Conservation (phyloP, 768 basidiomycete species). For the Boletus barrowsii region DNA sequence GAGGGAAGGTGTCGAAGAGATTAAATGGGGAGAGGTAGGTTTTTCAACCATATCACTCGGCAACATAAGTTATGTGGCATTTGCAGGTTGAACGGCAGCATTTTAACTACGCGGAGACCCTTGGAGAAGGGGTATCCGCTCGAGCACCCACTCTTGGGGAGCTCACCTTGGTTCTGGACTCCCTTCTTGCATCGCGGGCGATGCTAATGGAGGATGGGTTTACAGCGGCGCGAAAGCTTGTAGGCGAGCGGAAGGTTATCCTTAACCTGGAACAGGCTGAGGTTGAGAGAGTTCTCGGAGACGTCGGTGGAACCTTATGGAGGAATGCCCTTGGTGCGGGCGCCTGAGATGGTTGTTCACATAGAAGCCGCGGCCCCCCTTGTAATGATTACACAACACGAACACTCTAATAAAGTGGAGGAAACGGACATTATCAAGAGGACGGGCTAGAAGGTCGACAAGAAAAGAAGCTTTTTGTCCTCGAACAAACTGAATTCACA, state of each 20-base stretch:
- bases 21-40: conserved; percentile 78
- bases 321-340: conserved; percentile 42
- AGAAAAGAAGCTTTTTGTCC: too few species aligned
- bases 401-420: too few species aligned
- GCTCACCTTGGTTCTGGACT: conserved; percentile 67
- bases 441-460: too few species aligned
- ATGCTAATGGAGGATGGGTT: conserved; percentile 68
- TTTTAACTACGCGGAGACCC: conserved; percentile 59
- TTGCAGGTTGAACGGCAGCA: conserved; percentile 74
- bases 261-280: conserved; percentile 84
- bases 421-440: too few species aligned
- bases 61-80: not conserved
- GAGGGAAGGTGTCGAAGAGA: conserved; percentile 82
- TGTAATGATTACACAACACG: too few species aligned
- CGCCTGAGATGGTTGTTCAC: not conserved
- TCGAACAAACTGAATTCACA: too few species aligned
- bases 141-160: conserved; percentile 61
- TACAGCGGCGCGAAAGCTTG: conserved; percentile 49
- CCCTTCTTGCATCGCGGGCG: conserved; percentile 73
- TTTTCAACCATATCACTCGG: not conserved
- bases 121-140: conserved; percentile 57
- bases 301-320: conserved; percentile 71
- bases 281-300: conserved; percentile 81
- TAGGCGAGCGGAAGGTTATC: conserved; percentile 66
- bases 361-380: too few species aligned